Evolutionary conservation across 2,329 filamentous ascomycete species (phyloP), one percentile per base, ranked within the genome.

Genomic region (Blumeria graminis): DNA sequence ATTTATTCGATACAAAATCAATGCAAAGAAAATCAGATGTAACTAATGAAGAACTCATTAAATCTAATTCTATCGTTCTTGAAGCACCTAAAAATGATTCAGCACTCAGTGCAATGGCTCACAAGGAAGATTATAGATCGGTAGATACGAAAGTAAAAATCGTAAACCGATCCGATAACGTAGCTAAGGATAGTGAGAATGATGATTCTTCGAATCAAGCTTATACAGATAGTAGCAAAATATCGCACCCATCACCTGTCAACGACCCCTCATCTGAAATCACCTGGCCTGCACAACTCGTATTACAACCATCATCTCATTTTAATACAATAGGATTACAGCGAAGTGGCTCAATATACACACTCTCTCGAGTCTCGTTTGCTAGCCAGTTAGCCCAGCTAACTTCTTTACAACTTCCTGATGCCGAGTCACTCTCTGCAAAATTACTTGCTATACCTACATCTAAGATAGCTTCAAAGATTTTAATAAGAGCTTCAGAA

Each of bases 381-480:
- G 86, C 87, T 60, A 93, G 86, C 64, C 92, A 96, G 68, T 78
- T 96, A 56, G 86, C 86, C 52, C 88, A 95, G 67, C 74, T 98
- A 60, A 96, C 89, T 0, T 88, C 88, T 16, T 81, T 96, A 57
- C 83, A 87, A 63, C 76, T 96, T 1, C 92, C 92, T 1, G 84
- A 94, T 67, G 86, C 90, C 55, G 81, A 82, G 46, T 82, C 86
- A 0, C 74, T 98, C 22, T 86, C 87, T 33, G 84, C 81, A 60
- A 86, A 83, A 65, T 88, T 98, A 53, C 79, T 82, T 8, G 82
- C 86, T 14, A 92, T 96, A 52, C 80, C 87, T 9, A 92, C 85
- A 0, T 87, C 89, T 2, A 81, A 85, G 58, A 78, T 82, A n/a
- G 92, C 90, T 32, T 80, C 87, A 9, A 84, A 80, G 58, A 87